Evolutionary conservation across 192 early-diverging fungal species (phyloP), one percentile per base, ranked within the genome.

Genomic region (Kappamyces sp.): DNA sequence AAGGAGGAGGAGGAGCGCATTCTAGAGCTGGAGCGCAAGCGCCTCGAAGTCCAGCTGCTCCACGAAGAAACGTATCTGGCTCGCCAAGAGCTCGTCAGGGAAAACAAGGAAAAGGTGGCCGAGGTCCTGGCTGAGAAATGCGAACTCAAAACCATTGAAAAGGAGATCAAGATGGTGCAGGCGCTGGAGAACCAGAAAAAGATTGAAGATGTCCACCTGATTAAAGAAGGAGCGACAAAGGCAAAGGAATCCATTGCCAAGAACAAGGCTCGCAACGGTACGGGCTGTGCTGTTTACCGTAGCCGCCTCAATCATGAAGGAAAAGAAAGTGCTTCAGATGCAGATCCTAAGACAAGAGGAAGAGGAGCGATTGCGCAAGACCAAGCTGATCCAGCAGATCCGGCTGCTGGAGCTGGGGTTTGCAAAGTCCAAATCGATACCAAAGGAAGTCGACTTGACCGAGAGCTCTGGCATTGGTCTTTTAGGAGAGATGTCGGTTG

Each of bases 371-470:
- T 60, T 60, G 15, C 52, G 76, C 7, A 78, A 78, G 61, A 38
- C 57, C 8, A 68, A 76, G 39, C 58, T 82, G 4, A 82, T 82
- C 31, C 72, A 76, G 53, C 76, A 82, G 64, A 82, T 82, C 51
- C 55, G 79, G 40, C 47, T 72, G 36, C 55, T 82, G 3, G 79
- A 82, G 61, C 66, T 63, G 51, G 55, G 70, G 34, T 62, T 75
- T 2, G 66, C 70, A 2, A 53, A 71, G 8, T 70, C 74, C 2
- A 69, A 72, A 9, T 48, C 64, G 13, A 31, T 65, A 1, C 51
- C 69, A 0, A 82, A 79, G 46, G 40, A 41, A 23, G 60, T 78
- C 12, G 79, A 82, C 60, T 55, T 69, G 6, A 74, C 79, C 2
- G 73, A 75, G 52, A 71, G 73, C 1, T 64, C 74, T 1, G 65